phyloP scores from a whole-genome alignment of 2,329 filamentous ascomycete genomes.

The Cephalotrichum gorgonifer region DNA sequence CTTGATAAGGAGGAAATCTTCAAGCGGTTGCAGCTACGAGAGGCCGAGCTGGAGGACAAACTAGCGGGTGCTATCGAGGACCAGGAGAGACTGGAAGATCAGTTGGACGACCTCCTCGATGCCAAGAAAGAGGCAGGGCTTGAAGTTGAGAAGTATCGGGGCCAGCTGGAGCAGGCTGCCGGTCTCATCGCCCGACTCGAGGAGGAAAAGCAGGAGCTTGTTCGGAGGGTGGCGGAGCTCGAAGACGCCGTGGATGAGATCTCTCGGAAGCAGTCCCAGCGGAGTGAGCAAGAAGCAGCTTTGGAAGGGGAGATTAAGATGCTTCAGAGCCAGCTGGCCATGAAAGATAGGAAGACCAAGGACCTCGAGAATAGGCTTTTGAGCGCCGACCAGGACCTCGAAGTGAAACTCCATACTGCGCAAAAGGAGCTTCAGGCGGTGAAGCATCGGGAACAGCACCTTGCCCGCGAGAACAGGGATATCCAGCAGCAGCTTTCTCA shows the following conservation, averaged over 20 bases:
- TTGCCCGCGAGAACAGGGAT: constrained; percentile 70
- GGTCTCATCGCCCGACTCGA: constrained; percentile 79
- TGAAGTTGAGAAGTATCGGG: constrained; percentile 67
- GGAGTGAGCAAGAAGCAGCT: constrained; percentile 64
- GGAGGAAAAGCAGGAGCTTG: constrained; percentile 69
- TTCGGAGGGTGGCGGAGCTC: constrained; percentile 55
- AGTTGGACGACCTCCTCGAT: constrained; percentile 78
- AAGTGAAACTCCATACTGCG: constrained; percentile 68
- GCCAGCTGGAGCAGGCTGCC: constrained; percentile 85
- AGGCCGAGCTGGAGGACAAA: constrained; percentile 86
- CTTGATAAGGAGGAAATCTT: constrained; percentile 99
- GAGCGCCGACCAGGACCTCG: constrained; percentile 78
- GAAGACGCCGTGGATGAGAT: constrained; percentile 63
- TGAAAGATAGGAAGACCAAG: constrained; percentile 83
- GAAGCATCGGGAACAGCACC: constrained; percentile 64
- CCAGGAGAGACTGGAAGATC: constrained; percentile 86
- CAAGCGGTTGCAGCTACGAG: constrained; percentile 85
- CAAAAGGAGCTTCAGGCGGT: constrained; percentile 70
- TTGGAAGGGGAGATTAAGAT: constrained; percentile 80
- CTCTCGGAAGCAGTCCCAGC: constrained; percentile 58
- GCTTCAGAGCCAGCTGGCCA: constrained; percentile 76
- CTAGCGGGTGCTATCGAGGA: constrained; percentile 85
- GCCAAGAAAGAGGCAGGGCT: constrained; percentile 85
- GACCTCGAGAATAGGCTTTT: constrained; percentile 80
- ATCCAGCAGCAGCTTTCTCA: constrained; percentile 79